Conservation (phyloP, 73 alveolate species). For the Blepharisma japonicum region DNA sequence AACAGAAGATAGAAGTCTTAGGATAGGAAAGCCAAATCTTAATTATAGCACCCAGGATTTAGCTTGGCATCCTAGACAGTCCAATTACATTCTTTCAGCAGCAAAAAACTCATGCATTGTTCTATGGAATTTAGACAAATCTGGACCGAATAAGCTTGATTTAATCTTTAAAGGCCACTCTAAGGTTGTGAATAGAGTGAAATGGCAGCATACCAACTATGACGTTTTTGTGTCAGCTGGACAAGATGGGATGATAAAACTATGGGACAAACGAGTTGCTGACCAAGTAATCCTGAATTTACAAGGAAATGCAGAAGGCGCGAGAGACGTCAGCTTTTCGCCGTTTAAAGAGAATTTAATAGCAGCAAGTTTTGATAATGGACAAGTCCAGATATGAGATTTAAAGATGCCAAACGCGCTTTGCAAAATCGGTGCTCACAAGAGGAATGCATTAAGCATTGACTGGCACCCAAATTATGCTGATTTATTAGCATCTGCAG, state of each 20-base stretch:
- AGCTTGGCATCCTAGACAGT: slow-evolving; percentile 33
- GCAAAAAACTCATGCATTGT: slow-evolving; percentile 24
- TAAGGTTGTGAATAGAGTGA: slow-evolving; percentile 3
- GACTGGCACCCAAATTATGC: slow-evolving; percentile 30
- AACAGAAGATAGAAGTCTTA: not conserved
- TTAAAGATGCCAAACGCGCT: not conserved
- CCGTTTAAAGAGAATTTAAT: slow-evolving; percentile 1
- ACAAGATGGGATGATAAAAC: not conserved
- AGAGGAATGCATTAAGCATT: slow-evolving; percentile 4
- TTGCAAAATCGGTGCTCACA: slow-evolving; percentile 25
- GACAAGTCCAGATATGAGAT: slow-evolving; percentile 22
- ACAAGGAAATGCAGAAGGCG: slow-evolving; percentile 19
- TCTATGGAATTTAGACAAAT: slow-evolving; percentile 28
- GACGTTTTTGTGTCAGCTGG: slow-evolving; percentile 21
- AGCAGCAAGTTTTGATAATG: slow-evolving; percentile 29
- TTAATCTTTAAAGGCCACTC: slow-evolving; percentile 18
- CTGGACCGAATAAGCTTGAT: not conserved
- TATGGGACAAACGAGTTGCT: slow-evolving; percentile 20
- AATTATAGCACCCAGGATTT: slow-evolving; percentile 17
- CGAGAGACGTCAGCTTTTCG: slow-evolving; percentile 27
- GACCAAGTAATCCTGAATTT: not conserved
- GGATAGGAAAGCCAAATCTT: slow-evolving; percentile 22
- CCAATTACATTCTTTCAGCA: slow-evolving; percentile 20
- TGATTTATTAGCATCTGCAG: slow-evolving; percentile 15
- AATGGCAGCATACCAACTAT: slow-evolving; percentile 15